Evolutionary conservation across 352 stramenopile species (phyloP).

Genomic region (Phytophthora litchii): DNA sequence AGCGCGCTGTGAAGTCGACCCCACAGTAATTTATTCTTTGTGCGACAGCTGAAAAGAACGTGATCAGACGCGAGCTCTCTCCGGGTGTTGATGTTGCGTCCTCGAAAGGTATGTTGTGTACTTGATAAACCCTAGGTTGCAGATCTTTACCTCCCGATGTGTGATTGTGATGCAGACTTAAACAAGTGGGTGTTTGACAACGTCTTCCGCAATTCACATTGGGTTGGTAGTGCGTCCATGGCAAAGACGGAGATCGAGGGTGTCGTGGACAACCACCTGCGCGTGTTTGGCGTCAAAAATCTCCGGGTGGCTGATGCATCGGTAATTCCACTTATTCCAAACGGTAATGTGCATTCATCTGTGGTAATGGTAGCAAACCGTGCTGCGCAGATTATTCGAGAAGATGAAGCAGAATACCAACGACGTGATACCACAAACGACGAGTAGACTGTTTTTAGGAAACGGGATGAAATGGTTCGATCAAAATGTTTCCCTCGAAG

Average conservation of each 20-base stretch:
- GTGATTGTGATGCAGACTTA: conserved; percentile 41
- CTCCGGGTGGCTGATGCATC: conserved; percentile 72
- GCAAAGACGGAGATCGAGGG: conserved; percentile 39
- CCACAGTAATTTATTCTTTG: not conserved
- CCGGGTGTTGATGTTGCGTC: conserved; percentile 39
- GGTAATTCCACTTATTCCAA: conserved; percentile 71
- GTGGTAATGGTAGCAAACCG: conserved; percentile 73
- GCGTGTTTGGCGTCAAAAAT: conserved; percentile 64
- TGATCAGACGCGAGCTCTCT: conserved; percentile 46
- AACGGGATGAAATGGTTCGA: too few relatives aligned
- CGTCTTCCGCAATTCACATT: conserved; percentile 86
- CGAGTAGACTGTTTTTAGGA: not conserved
- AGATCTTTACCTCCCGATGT: too few relatives aligned
- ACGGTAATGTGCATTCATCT: conserved; percentile 77
- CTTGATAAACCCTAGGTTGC: too few relatives aligned
- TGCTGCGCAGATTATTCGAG: conserved; percentile 49
- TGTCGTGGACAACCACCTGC: conserved; percentile 65
- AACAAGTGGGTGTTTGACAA: conserved; percentile 66
- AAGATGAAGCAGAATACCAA: conserved; percentile 35
- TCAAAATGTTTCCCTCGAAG: too few relatives aligned
- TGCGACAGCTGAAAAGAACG: conserved; percentile 43
- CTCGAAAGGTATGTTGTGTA: conserved; percentile 35
- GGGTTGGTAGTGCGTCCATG: conserved; percentile 85
- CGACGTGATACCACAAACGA: not conserved
- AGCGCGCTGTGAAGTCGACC: not conserved